Evolutionary conservation across 2,329 filamentous ascomycete species (phyloP), one percentile per base, ranked within the genome.

Genomic region (Teratosphaeria pseudoeucalypti): DNA sequence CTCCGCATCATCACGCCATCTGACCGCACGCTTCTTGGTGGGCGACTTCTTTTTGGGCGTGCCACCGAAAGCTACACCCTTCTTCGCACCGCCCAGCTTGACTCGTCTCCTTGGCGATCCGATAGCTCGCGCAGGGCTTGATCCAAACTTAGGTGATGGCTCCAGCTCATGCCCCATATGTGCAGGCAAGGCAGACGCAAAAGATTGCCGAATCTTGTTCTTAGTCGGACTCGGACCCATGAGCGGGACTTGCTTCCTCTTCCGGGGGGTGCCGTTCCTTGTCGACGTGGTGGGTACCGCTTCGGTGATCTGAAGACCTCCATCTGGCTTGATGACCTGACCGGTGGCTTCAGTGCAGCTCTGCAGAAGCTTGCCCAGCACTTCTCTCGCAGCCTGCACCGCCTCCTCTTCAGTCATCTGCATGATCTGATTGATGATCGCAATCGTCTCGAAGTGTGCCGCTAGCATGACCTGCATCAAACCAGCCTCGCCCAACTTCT

Each of bases 1-100:
- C 69, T 95, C 88, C 2, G 87, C 90, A 67, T 97, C 94, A 68
- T 95, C 91, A 60, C 90, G 86, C 94, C 94, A 99, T 64, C 92
- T 84, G 6, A 99, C 92, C 54, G 82, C 86, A 61, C 92, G 84
- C 74, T 90, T 90, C 66, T 82, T 82, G 43, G 74, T 73, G 0
- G 85, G 83, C 10, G 83, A 81, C 73, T 86, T 87, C 75, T 89
- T 95, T 58, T 62, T 59, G 34, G 63, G 54, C 49, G 57, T 56
- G 27, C 52, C 32, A 7, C 26, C 57, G 54, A 74, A 70, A 12
- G 69, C 83, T 55, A 96, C 80, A 12, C 85, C 84, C 75, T 95
- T 96, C 73, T 79, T 86, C 68, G 74, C 84, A 55, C 76, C 58
- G 26, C 58, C 77, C 58, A 80, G 70, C 77, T 89, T 94, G 57